Percentiles rank a stretch among this genome's conserved stretches.
phyloP scores from a whole-genome alignment of 345 rosid species.

The Punica granatum region DNA sequence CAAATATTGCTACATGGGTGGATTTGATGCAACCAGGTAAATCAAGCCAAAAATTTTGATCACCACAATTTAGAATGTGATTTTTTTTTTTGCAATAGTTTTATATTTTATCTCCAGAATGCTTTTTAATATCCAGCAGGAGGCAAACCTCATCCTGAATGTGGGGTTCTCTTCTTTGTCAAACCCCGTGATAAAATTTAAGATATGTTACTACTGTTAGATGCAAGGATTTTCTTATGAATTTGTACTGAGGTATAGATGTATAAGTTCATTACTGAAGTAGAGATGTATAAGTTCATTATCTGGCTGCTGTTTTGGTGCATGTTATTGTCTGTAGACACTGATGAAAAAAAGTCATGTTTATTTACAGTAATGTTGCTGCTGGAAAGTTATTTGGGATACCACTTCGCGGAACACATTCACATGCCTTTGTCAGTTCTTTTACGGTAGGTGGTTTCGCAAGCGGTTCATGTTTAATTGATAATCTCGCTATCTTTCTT shows the following conservation, averaged over 20 bases:
- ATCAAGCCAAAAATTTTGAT: neutral
- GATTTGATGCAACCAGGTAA: slow-evolving; percentile 96
- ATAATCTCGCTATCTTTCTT: neutral
- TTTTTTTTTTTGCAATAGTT: neutral
- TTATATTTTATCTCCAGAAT: neutral
- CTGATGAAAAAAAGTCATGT: neutral
- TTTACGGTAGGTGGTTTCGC: slow-evolving; percentile 57
- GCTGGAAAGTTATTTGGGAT: slow-evolving; percentile 89
- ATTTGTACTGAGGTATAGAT: neutral
- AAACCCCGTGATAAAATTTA: neutral
- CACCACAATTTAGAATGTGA: neutral
- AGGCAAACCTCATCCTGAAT: neutral
- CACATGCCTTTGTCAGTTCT: slow-evolving; percentile 99
- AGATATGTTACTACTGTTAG: neutral
- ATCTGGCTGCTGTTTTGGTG: neutral
- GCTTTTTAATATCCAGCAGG: neutral
- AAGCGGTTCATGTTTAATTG: neutral
- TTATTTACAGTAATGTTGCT: slow-evolving; percentile 70
- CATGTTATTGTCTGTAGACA: neutral
- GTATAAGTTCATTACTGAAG: neutral
- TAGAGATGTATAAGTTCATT: neutral
- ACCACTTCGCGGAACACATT: slow-evolving; percentile 95
- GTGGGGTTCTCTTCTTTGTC: neutral
- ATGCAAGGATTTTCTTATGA: neutral
- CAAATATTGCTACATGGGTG: slow-evolving; percentile 88